A percentile compares a stretch with the other conserved stretches of the same genome.
phyloP scores from a whole-genome alignment of 2,329 filamentous ascomycete species.

The Sordariomycetes sp. region DNA sequence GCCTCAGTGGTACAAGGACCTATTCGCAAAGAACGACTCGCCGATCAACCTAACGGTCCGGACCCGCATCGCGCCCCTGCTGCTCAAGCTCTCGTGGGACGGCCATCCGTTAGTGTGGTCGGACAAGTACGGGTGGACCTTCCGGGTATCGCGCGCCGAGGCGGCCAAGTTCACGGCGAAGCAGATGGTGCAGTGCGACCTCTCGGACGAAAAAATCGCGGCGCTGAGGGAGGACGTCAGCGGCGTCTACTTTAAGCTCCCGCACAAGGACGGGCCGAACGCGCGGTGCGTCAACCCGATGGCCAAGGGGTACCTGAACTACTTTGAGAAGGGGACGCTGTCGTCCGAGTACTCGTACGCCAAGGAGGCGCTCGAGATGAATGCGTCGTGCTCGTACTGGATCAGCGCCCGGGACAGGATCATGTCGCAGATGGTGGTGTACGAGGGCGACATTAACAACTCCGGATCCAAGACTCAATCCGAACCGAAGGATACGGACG shows the following conservation, averaged over 20 bases:
- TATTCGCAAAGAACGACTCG: conserved; percentile 57
- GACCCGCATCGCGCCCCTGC: conserved; percentile 72
- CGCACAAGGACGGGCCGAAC: conserved; percentile 85
- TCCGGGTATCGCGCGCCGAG: conserved; percentile 55
- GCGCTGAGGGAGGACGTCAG: conserved; percentile 50
- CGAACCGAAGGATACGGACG: conserved; percentile 7
- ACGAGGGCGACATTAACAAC: conserved; percentile 46
- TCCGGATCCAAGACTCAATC: background rate
- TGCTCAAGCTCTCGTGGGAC: conserved; percentile 80
- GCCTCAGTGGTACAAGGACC: conserved; percentile 91
- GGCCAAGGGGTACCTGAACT: conserved; percentile 79
- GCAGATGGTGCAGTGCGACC: conserved; percentile 61
- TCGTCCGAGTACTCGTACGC: conserved; percentile 83
- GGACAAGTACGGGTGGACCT: conserved; percentile 85
- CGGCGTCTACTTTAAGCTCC: conserved; percentile 77
- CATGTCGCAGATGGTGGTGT: conserved; percentile 89
- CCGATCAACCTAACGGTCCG: conserved; percentile 72
- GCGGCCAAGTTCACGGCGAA: conserved; percentile 52
- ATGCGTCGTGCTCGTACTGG: conserved; percentile 98
- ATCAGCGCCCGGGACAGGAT: conserved; percentile 91
- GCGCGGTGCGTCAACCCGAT: conserved; percentile 78
- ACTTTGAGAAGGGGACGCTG: conserved; percentile 81
- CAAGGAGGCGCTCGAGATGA: conserved; percentile 95
- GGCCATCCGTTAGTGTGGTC: conserved; percentile 87
- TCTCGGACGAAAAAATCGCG: conserved; percentile 58